phyloP scores from a whole-genome alignment of 1,284 basidiomycete species.

The Ganoderma leucocontextum region DNA sequence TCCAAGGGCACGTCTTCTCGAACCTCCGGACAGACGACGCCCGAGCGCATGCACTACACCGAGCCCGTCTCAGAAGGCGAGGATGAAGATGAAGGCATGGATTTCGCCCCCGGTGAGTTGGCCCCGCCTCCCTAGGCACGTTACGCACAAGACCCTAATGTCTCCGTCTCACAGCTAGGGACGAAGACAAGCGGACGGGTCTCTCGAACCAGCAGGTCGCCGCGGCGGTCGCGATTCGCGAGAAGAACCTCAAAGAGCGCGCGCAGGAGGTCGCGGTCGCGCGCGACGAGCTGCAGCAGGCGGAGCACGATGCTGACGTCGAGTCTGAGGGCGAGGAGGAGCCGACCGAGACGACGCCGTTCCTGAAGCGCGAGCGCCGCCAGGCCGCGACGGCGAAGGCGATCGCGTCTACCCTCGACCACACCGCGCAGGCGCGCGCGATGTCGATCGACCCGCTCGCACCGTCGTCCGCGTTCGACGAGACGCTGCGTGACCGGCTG shows the following conservation, averaged over 20 bases:
- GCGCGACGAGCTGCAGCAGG: constrained; percentile 21
- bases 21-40: constrained; percentile 61
- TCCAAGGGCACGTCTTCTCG: constrained; percentile 55
- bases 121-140: neutral
- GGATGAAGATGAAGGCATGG: constrained; percentile 84
- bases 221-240: constrained; percentile 85
- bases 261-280: constrained; percentile 28
- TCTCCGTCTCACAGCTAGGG: constrained; percentile 52
- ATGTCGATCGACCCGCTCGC: constrained; percentile 88
- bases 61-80: constrained; percentile 94
- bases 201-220: constrained; percentile 75
- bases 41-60: constrained; percentile 64
- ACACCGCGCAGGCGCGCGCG: constrained; percentile 46
- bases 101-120: constrained; percentile 55
- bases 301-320: constrained; percentile 35
- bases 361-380: constrained; percentile 42
- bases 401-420: constrained; percentile 31
- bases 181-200: constrained; percentile 84
- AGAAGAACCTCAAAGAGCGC: constrained; percentile 75
- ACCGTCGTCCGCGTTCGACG: constrained; percentile 83
- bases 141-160: neutral
- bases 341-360: constrained; percentile 53
- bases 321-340: constrained; percentile 44
- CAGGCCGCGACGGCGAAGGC: constrained; percentile 23
- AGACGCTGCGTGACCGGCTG: constrained; percentile 74